Evolutionary conservation across 1,284 basidiomycete genomes (phyloP).

Genomic region (Heterobasidion annosum): DNA sequence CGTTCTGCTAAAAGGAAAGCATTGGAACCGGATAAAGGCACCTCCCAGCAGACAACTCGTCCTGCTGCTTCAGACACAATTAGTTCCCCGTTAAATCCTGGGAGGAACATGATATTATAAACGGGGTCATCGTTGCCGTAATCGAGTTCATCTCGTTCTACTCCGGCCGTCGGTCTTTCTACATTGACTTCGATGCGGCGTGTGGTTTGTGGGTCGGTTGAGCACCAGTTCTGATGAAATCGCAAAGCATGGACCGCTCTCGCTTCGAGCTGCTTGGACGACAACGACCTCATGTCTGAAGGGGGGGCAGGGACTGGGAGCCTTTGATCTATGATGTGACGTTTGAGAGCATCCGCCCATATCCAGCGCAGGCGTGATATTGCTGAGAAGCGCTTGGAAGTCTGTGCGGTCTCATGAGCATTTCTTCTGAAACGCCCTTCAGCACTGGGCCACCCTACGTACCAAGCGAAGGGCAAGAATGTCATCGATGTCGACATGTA

Average conservation of each 20-base stretch:
- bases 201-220: slow-evolving; percentile 16
- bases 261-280: slow-evolving; percentile 25
- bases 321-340: slow-evolving; percentile 22
- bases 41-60: slow-evolving; percentile 25
- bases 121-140: slow-evolving; percentile 11
- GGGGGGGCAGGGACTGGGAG: slow-evolving; percentile 23
- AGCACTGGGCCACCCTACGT: slow-evolving; percentile 8
- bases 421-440: not conserved
- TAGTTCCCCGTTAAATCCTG: slow-evolving; percentile 23
- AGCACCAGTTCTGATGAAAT: slow-evolving; percentile 28
- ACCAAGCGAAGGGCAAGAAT: slow-evolving; percentile 26
- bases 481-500: slow-evolving; percentile 22
- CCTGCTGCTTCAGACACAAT: slow-evolving; percentile 19
- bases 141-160: not conserved
- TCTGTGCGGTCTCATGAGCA: slow-evolving; percentile 13
- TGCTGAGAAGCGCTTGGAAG: slow-evolving; percentile 20
- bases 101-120: slow-evolving; percentile 22
- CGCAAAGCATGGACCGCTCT: slow-evolving; percentile 24
- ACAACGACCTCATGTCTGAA: slow-evolving; percentile 19
- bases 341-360: slow-evolving; percentile 25
- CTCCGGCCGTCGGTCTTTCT: slow-evolving; percentile 3
- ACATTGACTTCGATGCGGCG: slow-evolving; percentile 19
- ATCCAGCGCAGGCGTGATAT: slow-evolving; percentile 28
- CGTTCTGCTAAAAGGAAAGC: slow-evolving; percentile 22
- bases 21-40: slow-evolving; percentile 22